Base-by-base conservation (phyloP, 2,329 filamentous ascomycete species). In the Aspergillus fumigatus region DNA sequence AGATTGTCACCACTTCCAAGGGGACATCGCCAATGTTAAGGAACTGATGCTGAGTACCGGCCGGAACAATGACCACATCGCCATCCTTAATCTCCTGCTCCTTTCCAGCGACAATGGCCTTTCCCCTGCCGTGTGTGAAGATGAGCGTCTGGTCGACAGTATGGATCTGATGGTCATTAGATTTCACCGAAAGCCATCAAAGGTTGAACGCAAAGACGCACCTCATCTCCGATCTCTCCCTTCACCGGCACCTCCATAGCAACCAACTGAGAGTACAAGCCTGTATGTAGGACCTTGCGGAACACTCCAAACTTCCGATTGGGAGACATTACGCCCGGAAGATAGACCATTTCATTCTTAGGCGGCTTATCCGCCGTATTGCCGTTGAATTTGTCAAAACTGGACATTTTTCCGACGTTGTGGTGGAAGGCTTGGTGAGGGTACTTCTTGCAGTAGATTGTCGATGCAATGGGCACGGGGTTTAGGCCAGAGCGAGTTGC, bases 141-240 rank as follows among this genome's bases (percentile, higher is more conserved):
- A 85, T 84, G 11, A 88, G 74, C 54, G 84, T 82, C 62, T 88
- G 85, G 60, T 88, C 85, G 40, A 87, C 84, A 0, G 81, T 82
- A 67, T 87, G 84, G 41, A 71, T 65, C 67, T 74, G 41, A 6
- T 2, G 4, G 23, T 49, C 38, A 27, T 11, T 32, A n/a, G 27
- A 14, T 14, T 10, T n/a, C 2, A 17, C 26, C n/a, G 19, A n/a
- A n/a, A 25, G 17, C 9, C 2, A 27, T 14, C 3, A 7, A 14
- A 19, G 4, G 21, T 23, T 3, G 3, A 8, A 11, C 14, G 2
- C 14, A 11, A 19, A n/a, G 10, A 56, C 65, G 5, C 58, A 85
- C 84, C 72, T 87, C 84, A 52, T 87, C 84, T n/a, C 85, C 84
- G 62, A 88, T 87, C 29, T 88, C 84, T 2, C 84, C 84, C 14